Base-by-base conservation (phyloP, 2,329 filamentous ascomycete genomes). In the Plenodomus biglobosus region DNA sequence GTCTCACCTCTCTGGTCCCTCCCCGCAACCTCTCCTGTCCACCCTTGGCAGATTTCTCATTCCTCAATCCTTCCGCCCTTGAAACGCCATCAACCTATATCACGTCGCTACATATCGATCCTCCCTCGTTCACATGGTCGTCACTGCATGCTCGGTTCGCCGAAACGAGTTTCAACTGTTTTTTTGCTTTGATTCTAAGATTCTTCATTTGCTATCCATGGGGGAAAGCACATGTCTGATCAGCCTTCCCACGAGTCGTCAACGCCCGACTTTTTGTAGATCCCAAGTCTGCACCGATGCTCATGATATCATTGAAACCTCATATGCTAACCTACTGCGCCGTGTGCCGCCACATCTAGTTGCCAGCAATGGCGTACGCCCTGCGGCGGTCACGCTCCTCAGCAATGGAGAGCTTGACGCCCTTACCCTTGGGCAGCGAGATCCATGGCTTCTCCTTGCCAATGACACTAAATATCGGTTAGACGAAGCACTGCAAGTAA, bases 341-440 rank as follows among this genome's bases (percentile, higher is more conserved):
- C 50, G 44, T 37, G 48, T 38, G 46, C 42, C 8, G 37, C 15
- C 47, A 54, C 61, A 42, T 56, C 72, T 79, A 80, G 65, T 78
- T 71, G 46, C 75, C 73, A 68, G 81, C 79, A 65, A 81, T 66
- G 66, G 78, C 76, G 65, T 80, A 75, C 65, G 92, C 90, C 75
- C 94, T 89, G 55, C 92, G 90, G 79, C 92, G 92, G 81, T 99
- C 92, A 84, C 92, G 86, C 90, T 99, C 92, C 84, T 99, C 92
- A 69, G 92, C 91, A 74, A 99, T 97, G 75, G 88, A 86, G 78
- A 97, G 90, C 90, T 84, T 72, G 84, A 99, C 94, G 90, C 94
- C 94, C 87, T 96, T 96, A 83, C 94, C 94, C 90, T 97, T 99
- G 78, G 94, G 95, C 76, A 99, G 86, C 72, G 90, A 95, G 81